A percentile compares a stretch with the other conserved stretches of the same genome.
These are phyloP conservation scores for Peziza echinospora DNA, from an alignment of 495 filamentous ascomycete genomes.

Conservation along the genomic window DNA sequence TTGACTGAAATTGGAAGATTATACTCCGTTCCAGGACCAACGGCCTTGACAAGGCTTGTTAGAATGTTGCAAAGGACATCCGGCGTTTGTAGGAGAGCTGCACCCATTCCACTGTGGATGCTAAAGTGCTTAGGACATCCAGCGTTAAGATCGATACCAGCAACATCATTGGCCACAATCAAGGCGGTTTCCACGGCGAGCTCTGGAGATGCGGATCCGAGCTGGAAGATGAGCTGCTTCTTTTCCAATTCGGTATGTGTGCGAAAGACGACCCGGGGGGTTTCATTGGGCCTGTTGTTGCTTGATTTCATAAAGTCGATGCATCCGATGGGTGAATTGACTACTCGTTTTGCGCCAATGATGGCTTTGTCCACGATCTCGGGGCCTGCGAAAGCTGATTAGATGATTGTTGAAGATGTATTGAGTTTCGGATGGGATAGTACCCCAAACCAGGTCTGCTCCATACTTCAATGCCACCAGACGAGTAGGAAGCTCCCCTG, in stretches of 20 bases:
- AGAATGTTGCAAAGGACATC: constrained; percentile 67
- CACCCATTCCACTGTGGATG: constrained; percentile 82
- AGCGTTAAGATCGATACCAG: constrained; percentile 89
- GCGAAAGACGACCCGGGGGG: constrained; percentile 44
- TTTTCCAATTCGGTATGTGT: constrained; percentile 55
- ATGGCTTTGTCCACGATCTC: constrained; percentile 82
- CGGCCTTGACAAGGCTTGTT: constrained; percentile 52
- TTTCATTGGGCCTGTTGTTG: constrained; percentile 26
- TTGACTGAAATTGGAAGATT: constrained; percentile 88
- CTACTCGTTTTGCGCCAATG: constrained; percentile 57
- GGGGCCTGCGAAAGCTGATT: constrained; percentile 37
- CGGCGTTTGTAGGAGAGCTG: constrained; percentile 61
- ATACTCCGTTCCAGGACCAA: constrained; percentile 36
- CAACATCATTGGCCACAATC: constrained; percentile 64
- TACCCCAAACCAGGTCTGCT: constrained; percentile 89
- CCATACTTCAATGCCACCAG: constrained; percentile 79
- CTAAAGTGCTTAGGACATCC: constrained; percentile 95
- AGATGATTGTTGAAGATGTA: constrained; percentile 3
- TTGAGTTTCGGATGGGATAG: constrained; percentile 3
- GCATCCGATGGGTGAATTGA: constrained; percentile 49
- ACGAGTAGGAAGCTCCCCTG: constrained; percentile 77
- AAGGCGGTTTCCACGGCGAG: constrained; percentile 64
- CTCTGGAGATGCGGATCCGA: constrained; percentile 64
- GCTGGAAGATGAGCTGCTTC: constrained; percentile 60
- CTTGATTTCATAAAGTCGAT: constrained; percentile 47